A percentile compares a stretch with the other conserved stretches of the same genome.
Evolutionary conservation across 1,284 basidiomycete species (phyloP).

Genomic region (Apiotrichum gamsii): DNA sequence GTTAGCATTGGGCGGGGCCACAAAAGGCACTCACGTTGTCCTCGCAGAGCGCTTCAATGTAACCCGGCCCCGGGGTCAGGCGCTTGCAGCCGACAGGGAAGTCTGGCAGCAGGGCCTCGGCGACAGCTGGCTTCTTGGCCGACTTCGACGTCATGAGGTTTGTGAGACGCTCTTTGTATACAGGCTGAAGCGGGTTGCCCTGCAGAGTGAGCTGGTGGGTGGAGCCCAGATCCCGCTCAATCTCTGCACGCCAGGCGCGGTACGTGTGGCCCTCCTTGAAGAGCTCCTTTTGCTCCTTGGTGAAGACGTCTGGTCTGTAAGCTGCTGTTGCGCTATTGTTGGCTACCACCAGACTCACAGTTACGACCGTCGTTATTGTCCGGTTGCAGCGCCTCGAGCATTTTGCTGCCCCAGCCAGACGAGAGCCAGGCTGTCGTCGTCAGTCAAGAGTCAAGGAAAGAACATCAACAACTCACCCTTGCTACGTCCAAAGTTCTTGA

Average conservation of each 20-base stretch:
- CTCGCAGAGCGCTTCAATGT: conserved; percentile 35
- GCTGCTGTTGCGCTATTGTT: too few species aligned
- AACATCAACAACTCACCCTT: background rate
- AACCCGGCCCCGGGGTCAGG: conserved; percentile 39
- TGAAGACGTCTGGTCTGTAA: conserved; percentile 19
- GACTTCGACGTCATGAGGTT: conserved; percentile 14
- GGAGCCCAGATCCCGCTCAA: conserved; percentile 16
- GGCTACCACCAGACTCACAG: conserved; percentile 5
- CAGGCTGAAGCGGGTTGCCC: conserved; percentile 4
- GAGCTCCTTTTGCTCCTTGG: conserved; percentile 16
- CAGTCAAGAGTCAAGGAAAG: background rate
- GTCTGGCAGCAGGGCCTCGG: conserved; percentile 22
- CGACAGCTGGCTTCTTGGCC: conserved; percentile 12
- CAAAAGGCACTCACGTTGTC: conserved; percentile 29
- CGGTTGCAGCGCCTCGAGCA: conserved; percentile 5
- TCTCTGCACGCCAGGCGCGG: conserved; percentile 18
- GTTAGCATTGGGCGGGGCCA: background rate
- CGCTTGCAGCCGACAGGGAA: conserved; percentile 35
- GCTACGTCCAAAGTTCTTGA: conserved; percentile 25
- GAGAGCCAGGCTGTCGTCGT: conserved; percentile 23
- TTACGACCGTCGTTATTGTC: conserved; percentile 2
- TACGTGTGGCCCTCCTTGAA: conserved; percentile 15
- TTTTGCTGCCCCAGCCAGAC: conserved; percentile 20
- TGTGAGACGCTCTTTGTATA: background rate
- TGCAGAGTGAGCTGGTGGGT: conserved; percentile 7